Percentiles rank a stretch among this genome's conserved stretches.
These are phyloP conservation scores for Zelopaecilomyces penicillatus DNA, from an alignment of 2,329 filamentous ascomycete genomes.

Conservation along the genomic window DNA sequence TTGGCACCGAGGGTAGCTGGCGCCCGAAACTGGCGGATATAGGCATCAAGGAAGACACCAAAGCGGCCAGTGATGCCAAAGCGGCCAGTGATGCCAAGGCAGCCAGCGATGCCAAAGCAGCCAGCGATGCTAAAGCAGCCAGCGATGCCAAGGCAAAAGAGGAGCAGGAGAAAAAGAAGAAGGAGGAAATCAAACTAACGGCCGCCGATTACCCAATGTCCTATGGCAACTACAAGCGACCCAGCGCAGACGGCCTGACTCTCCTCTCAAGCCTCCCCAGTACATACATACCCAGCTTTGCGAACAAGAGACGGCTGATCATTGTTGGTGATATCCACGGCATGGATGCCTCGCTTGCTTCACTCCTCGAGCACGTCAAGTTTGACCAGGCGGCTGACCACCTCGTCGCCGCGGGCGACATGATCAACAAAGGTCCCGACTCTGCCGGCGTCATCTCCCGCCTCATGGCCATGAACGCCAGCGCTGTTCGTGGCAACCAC, in stretches of 20 bases:
- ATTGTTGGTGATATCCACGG: slow-evolving; percentile 92
- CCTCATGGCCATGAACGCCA: slow-evolving; percentile 64
- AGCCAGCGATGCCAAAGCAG: no score
- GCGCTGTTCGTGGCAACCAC: slow-evolving; percentile 83
- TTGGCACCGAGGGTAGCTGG: slow-evolving; percentile 11
- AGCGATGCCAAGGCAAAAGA: not conserved
- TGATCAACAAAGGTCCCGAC: slow-evolving; percentile 81
- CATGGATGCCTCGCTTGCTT: slow-evolving; percentile 58
- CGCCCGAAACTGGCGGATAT: not conserved
- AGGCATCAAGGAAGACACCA: no score
- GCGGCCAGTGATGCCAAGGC: no score
- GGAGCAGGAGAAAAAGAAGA: not conserved
- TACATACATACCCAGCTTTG: slow-evolving; percentile 22
- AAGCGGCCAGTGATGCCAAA: no score
- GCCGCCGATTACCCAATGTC: slow-evolving; percentile 29
- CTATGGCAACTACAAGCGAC: slow-evolving; percentile 32
- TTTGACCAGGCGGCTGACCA: slow-evolving; percentile 58
- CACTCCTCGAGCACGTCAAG: slow-evolving; percentile 57
- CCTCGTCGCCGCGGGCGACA: slow-evolving; percentile 67
- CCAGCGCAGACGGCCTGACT: slow-evolving; percentile 25
- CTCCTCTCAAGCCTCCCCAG: slow-evolving; percentile 23
- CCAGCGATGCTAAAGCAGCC: not conserved
- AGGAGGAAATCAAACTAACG: slow-evolving; percentile 11
- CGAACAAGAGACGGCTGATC: slow-evolving; percentile 54
- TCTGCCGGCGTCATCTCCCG: slow-evolving; percentile 69